Conservation (phyloP, 2,329 filamentous ascomycete species). For the Diaporthe citri region DNA sequence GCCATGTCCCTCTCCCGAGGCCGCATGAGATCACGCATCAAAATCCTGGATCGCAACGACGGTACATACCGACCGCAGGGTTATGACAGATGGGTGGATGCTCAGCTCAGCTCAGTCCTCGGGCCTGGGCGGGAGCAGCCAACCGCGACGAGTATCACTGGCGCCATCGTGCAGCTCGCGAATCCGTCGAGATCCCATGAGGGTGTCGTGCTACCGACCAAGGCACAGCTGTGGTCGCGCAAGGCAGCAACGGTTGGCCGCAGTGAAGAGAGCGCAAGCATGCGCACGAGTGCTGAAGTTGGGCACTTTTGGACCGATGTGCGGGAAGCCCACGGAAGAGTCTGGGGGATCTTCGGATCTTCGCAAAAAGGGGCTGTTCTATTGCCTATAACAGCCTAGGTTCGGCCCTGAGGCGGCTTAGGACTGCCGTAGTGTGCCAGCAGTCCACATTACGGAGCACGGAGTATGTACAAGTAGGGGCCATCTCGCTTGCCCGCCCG, state of each 20-base stretch:
- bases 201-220: conserved; percentile 19
- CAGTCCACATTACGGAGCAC: neutral
- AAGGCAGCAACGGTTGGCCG: conserved; percentile 23
- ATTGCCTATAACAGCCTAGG: neutral
- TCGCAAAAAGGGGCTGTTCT: conserved; percentile 11
- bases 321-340: conserved; percentile 10
- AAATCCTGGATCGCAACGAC: conserved; percentile 1
- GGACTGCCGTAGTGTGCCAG: neutral
- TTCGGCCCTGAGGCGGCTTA: neutral
- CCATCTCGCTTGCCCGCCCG: neutral
- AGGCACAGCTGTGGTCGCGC: conserved; percentile 11
- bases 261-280: neutral
- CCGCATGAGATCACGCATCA: conserved; percentile 8
- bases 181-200: conserved; percentile 24
- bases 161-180: conserved; percentile 26
- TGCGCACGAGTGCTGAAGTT: neutral
- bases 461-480: neutral
- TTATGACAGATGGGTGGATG: neutral
- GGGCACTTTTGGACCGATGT: conserved; percentile 14
- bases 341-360: conserved; percentile 30
- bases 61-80: conserved; percentile 20
- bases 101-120: conserved; percentile 29
- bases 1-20: neutral
- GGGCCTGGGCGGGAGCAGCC: conserved; percentile 24
- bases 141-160: conserved; percentile 28